phyloP scores from a whole-genome alignment of 2,329 filamentous ascomycete genomes.

The Colletotrichum sojae region DNA sequence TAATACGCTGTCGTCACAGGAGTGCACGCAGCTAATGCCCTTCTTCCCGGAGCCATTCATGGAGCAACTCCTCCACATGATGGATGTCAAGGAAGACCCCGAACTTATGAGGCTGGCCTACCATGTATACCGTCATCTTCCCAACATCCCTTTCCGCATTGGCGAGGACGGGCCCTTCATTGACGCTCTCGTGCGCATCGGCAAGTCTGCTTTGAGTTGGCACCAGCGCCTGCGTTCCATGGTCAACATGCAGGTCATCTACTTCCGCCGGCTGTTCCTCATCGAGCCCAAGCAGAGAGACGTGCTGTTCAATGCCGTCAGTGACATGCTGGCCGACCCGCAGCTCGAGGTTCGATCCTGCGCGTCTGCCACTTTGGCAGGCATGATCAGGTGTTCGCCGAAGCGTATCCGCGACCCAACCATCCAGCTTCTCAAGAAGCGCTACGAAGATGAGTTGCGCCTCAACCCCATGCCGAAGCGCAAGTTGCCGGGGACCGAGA shows the following conservation, averaged over 20 bases:
- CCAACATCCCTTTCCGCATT: slow-evolving; percentile 92
- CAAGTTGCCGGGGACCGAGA: slow-evolving; percentile 75
- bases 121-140: slow-evolving; percentile 95
- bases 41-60: slow-evolving; percentile 95
- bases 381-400: slow-evolving; percentile 98
- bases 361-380: slow-evolving; percentile 91
- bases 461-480: slow-evolving; percentile 90
- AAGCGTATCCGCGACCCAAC: slow-evolving; percentile 82
- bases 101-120: slow-evolving; percentile 96
- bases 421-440: slow-evolving; percentile 80
- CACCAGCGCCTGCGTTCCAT: slow-evolving; percentile 95
- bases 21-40: slow-evolving; percentile 89
- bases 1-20: slow-evolving; percentile 88
- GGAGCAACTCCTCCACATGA: slow-evolving; percentile 97
- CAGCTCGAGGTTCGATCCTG: slow-evolving; percentile 96
- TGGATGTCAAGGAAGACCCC: slow-evolving; percentile 99
- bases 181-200: slow-evolving; percentile 87
- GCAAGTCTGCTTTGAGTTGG: slow-evolving; percentile 88
- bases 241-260: slow-evolving; percentile 98
- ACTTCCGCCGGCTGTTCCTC: slow-evolving; percentile 95
- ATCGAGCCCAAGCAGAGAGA: slow-evolving; percentile 82
- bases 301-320: slow-evolving; percentile 90
- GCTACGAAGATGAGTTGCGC: slow-evolving; percentile 83
- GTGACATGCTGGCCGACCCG: slow-evolving; percentile 90
- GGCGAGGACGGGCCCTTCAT: slow-evolving; percentile 91